phyloP scores from a whole-genome alignment of 2,329 filamentous ascomycete species.

The Cladosporium sp. region DNA sequence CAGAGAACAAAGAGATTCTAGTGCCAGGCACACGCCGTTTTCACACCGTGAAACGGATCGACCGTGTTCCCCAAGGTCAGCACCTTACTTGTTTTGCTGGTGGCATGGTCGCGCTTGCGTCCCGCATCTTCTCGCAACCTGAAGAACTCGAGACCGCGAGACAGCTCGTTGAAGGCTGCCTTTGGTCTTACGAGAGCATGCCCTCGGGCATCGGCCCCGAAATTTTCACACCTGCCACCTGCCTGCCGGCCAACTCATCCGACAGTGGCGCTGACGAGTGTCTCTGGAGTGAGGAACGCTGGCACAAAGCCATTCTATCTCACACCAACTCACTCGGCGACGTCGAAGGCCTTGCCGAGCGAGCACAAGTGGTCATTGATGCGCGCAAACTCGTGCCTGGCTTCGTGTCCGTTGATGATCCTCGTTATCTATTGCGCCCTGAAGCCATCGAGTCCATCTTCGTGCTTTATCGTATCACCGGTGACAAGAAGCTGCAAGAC shows the following conservation, averaged over 20 bases:
- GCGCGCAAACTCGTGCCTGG: conserved; percentile 53
- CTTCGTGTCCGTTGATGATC: conserved; percentile 56
- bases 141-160: conserved; percentile 58
- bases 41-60: conserved; percentile 22
- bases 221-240: conserved; percentile 53
- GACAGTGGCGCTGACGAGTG: conserved; percentile 31
- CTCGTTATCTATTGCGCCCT: conserved; percentile 66
- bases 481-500: conserved; percentile 63
- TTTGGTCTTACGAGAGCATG: conserved; percentile 61
- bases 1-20: conserved; percentile 39
- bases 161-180: conserved; percentile 62
- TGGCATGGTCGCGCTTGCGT: conserved; percentile 68
- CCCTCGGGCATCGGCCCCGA: conserved; percentile 64
- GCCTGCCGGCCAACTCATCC: conserved; percentile 30
- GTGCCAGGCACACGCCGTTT: conserved; percentile 36
- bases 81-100: conserved; percentile 72
- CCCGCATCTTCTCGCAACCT: conserved; percentile 58
- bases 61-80: conserved; percentile 47
- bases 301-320: conserved; percentile 42
- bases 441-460: conserved; percentile 82
- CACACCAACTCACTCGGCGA: conserved; percentile 27
- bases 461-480: conserved; percentile 73
- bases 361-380: conserved; percentile 36
- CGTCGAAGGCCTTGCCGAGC: conserved; percentile 25
- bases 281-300: conserved; percentile 50